Conservation (phyloP, 371 early-diverging fungal genomes). For the Dichotomocladium elegans region DNA sequence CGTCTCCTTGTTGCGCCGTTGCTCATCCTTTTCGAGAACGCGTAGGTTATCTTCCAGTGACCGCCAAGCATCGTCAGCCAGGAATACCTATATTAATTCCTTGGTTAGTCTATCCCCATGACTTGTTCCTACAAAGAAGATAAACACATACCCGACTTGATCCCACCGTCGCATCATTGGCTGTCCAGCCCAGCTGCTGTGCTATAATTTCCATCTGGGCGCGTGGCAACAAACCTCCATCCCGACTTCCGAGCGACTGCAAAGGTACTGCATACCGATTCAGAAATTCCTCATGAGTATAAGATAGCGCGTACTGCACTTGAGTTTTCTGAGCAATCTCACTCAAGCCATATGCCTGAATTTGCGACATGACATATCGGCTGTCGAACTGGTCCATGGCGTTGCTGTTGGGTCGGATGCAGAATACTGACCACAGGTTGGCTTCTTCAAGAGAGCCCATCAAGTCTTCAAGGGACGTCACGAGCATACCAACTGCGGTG, state of each 20-base stretch:
- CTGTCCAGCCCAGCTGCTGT: conserved; percentile 62
- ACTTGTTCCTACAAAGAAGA: background rate
- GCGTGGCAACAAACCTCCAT: conserved; percentile 35
- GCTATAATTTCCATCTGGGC: conserved; percentile 57
- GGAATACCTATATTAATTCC: conserved; percentile 49
- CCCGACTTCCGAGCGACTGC: conserved; percentile 37
- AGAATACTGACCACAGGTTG: conserved; percentile 82
- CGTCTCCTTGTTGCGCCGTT: conserved; percentile 25
- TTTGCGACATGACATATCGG: conserved; percentile 56
- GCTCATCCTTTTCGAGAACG: conserved; percentile 40
- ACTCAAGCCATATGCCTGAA: conserved; percentile 47
- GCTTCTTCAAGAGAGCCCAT: conserved; percentile 78
- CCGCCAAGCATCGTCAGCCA: conserved; percentile 73
- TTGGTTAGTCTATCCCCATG: background rate
- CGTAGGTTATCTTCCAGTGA: conserved; percentile 64
- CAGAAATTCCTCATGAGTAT: conserved; percentile 62
- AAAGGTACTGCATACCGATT: conserved; percentile 62
- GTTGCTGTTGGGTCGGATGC: conserved; percentile 70
- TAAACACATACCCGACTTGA: conserved; percentile 37
- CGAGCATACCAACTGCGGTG: conserved; percentile 34
- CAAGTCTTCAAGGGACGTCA: conserved; percentile 72
- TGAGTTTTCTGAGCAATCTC: conserved; percentile 45
- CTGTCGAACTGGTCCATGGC: conserved; percentile 52
- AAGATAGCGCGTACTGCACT: conserved; percentile 53
- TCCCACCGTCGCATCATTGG: conserved; percentile 67